Evolutionary conservation across 2,329 filamentous ascomycete species (phyloP), one percentile per base, ranked within the genome.

Genomic region (Sphaceloma murrayae): DNA sequence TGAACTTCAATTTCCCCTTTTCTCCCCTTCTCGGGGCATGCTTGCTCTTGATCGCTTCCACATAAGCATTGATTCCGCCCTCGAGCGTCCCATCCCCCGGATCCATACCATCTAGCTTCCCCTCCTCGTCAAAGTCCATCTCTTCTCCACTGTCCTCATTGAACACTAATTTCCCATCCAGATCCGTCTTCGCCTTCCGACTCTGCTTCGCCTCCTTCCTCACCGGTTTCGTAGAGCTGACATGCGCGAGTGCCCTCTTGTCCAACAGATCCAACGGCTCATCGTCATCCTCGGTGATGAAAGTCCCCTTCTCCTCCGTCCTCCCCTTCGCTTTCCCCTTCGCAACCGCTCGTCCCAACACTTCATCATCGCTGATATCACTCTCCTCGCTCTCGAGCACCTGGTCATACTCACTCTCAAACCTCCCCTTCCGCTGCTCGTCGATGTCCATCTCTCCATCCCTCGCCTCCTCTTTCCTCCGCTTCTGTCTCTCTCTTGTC

Each of bases 181-280:
- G 62, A 56, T 91, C 79, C 10, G 72, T 72, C 68, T 77, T 83
- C 43, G 79, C 79, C 62, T 80, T 83, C 31, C 66, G 74, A 46
- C 61, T 65, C 5, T 60, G 60, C 11, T 69, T 69, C 4, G 38
- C 52, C 55, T 73, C 71, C 59, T 75, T 75, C 59, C 78, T 80
- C 45, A 74, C 65, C 3, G 88, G 89, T 62, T 87, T 89, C 8
- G 86, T 94, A 4, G 85, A 85, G 2, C 88, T 94, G 56, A 98
- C 95, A 60, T 86, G 91, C 44, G 86, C 89, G 31, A 98, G 75
- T 6, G 88, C 86, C 59, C 81, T 82, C 49, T 85, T 83, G 57
- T 91, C 89, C 11, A 98, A 76, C 34, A 98, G 75, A 67, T 98
- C 91, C 31, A 98, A 80, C 1, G 91, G 91, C 62, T 96, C 91